phyloP scores from a whole-genome alignment of 768 basidiomycete species.

The Auricularia cornea region DNA sequence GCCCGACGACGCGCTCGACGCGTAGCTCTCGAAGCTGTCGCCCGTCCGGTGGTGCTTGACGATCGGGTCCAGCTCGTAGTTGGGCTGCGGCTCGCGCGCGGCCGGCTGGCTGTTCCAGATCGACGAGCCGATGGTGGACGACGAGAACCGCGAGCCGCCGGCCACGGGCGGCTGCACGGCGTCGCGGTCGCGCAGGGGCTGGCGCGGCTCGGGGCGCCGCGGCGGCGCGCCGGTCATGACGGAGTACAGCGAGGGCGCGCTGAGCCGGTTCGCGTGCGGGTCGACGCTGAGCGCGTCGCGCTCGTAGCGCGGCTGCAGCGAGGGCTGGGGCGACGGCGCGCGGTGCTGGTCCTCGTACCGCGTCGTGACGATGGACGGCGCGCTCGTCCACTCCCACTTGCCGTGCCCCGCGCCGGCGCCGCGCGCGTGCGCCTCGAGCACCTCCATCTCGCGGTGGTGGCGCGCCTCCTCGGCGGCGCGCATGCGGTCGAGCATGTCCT shows the following conservation, averaged over 20 bases:
- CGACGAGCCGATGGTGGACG: slow-evolving; percentile 35
- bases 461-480: slow-evolving; percentile 43
- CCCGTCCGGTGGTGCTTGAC: neutral
- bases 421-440: slow-evolving; percentile 40
- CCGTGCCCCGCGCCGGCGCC: neutral
- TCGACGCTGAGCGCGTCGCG: slow-evolving; percentile 10
- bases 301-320: neutral
- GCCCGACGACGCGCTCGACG: neutral
- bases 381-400: slow-evolving; percentile 7
- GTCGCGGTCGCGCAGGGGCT: slow-evolving; percentile 45
- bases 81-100: neutral
- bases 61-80: neutral
- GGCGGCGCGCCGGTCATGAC: slow-evolving; percentile 58
- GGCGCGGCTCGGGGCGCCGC: slow-evolving; percentile 60
- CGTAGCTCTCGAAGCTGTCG: slow-evolving; percentile 1
- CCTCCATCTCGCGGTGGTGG: slow-evolving; percentile 31
- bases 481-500: slow-evolving; percentile 43
- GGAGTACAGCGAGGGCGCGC: slow-evolving; percentile 55
- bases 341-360: slow-evolving; percentile 19
- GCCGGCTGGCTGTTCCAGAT: neutral
- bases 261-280: slow-evolving; percentile 26
- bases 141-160: slow-evolving; percentile 41
- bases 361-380: slow-evolving; percentile 37
- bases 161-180: slow-evolving; percentile 10
- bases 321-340: slow-evolving; percentile 4